Evolutionary conservation across 2,329 filamentous ascomycete species (phyloP).

Genomic region (Juglanconis oblonga): DNA sequence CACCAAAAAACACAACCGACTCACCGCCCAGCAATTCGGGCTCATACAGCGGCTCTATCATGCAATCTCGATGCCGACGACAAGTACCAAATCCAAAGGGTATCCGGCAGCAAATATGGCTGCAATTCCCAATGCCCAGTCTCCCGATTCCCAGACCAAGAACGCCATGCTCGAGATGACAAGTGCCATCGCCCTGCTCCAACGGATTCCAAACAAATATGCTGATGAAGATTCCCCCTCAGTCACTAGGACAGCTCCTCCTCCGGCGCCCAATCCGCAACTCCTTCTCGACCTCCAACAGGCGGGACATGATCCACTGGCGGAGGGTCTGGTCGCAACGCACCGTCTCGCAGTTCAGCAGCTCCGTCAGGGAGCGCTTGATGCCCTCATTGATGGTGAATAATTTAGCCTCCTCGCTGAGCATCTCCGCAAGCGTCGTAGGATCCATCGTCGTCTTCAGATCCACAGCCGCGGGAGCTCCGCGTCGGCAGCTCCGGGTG

Average conservation of each 20-base stretch:
- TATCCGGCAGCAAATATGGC: slow-evolving; percentile 3
- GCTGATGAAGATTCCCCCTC: slow-evolving; percentile 17
- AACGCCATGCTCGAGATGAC: slow-evolving; percentile 10
- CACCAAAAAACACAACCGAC: too few relatives aligned
- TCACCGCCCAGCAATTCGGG: too few relatives aligned
- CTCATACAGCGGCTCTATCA: too few relatives aligned
- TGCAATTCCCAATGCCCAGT: neutral
- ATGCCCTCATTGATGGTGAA: slow-evolving; percentile 58
- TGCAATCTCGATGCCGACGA: too few relatives aligned
- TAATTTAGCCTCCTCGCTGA: slow-evolving; percentile 50
- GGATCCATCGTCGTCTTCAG: slow-evolving; percentile 44
- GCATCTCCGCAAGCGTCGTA: slow-evolving; percentile 46
- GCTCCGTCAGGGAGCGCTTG: slow-evolving; percentile 59
- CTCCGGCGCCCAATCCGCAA: slow-evolving; percentile 51
- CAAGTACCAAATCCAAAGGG: neutral
- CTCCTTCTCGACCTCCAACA: slow-evolving; percentile 61
- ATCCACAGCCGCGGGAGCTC: slow-evolving; percentile 25
- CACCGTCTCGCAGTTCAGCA: slow-evolving; percentile 58
- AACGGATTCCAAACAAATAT: neutral
- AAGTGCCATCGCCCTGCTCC: neutral
- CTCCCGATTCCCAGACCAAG: slow-evolving; percentile 1
- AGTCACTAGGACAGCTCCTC: slow-evolving; percentile 33
- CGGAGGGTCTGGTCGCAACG: slow-evolving; percentile 50
- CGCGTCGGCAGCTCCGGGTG: slow-evolving; percentile 26
- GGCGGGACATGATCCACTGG: slow-evolving; percentile 55